Evolutionary conservation across 192 early-diverging fungal species (phyloP).

Genomic region (Podila epicladia): DNA sequence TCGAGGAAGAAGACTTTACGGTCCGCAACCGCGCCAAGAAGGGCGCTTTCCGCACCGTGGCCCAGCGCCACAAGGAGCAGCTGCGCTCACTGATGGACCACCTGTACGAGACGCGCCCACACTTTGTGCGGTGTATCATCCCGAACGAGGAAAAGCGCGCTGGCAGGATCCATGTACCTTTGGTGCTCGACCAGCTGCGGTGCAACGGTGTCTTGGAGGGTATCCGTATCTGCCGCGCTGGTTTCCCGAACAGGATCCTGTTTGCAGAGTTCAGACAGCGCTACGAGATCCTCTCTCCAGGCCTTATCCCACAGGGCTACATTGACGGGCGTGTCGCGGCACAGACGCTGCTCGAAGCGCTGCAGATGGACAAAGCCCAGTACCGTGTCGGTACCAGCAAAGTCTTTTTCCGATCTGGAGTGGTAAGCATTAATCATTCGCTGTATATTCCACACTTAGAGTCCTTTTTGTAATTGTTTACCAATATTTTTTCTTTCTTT

Average conservation of each 20-base stretch:
- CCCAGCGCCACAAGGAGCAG: conserved; percentile 95
- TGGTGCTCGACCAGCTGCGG: conserved; percentile 92
- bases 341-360: conserved; percentile 76
- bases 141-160: conserved; percentile 94
- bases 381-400: conserved; percentile 93
- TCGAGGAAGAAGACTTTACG: conserved; percentile 60
- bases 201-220: conserved; percentile 99
- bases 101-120: conserved; percentile 91
- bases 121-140: conserved; percentile 98
- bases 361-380: conserved; percentile 81
- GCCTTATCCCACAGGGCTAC: conserved; percentile 81
- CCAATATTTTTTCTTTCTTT: no score
- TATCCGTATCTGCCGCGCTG: conserved; percentile 94
- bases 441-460: background rate
- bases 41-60: conserved; percentile 94
- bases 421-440: conserved; percentile 60
- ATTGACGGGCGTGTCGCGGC: conserved; percentile 92
- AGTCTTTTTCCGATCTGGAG: conserved; percentile 96
- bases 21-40: conserved; percentile 70
- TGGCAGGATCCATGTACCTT: conserved; percentile 81
- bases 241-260: conserved; percentile 92
- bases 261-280: conserved; percentile 95
- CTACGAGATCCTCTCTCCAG: conserved; percentile 89
- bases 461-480: no score
- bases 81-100: conserved; percentile 89